A percentile compares a stretch with the other conserved stretches of the same genome.
Evolutionary conservation across 108 stramenopile species (phyloP).

Genomic region (Fragilaria crotonensis): DNA sequence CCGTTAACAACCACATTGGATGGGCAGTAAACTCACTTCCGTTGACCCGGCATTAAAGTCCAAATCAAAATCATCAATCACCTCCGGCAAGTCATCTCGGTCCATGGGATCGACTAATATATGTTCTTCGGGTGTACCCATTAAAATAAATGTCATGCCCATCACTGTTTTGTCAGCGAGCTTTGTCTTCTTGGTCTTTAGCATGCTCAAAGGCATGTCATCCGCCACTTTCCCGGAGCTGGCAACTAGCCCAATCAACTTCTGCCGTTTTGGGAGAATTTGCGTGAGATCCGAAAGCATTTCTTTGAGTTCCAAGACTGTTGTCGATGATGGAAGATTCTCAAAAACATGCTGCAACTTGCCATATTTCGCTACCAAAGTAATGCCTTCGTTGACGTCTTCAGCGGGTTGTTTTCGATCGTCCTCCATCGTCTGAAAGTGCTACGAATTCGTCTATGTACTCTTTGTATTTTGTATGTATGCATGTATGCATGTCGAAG

Average conservation of each 20-base stretch:
- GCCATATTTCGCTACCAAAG: constrained; percentile 74
- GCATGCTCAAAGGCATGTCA: constrained; percentile 42
- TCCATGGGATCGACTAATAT: constrained; percentile 88
- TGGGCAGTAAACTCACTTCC: too few species aligned
- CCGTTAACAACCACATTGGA: too few species aligned
- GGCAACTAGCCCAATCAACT: constrained; percentile 79
- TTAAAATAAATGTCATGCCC: constrained; percentile 66
- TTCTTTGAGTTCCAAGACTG: constrained; percentile 53
- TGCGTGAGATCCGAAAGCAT: constrained; percentile 50
- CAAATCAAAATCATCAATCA: constrained; percentile 88
- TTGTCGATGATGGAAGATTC: constrained; percentile 40
- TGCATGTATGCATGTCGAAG: too few species aligned
- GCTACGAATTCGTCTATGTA: too few species aligned
- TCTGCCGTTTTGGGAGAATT: constrained; percentile 84
- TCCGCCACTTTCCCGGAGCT: constrained; percentile 34
- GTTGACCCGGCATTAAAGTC: constrained; percentile 77
- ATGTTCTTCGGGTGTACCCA: constrained; percentile 91
- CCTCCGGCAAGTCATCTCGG: constrained; percentile 67
- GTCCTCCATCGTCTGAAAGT: background rate
- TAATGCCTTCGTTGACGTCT: constrained; percentile 5
- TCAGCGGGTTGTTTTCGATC: background rate
- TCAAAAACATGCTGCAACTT: constrained; percentile 58
- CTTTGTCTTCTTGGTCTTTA: constrained; percentile 65
- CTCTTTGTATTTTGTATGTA: too few species aligned
- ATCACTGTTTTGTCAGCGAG: constrained; percentile 20